phyloP scores from a whole-genome alignment of 2,329 filamentous ascomycete species.

The Claviceps arundinis region DNA sequence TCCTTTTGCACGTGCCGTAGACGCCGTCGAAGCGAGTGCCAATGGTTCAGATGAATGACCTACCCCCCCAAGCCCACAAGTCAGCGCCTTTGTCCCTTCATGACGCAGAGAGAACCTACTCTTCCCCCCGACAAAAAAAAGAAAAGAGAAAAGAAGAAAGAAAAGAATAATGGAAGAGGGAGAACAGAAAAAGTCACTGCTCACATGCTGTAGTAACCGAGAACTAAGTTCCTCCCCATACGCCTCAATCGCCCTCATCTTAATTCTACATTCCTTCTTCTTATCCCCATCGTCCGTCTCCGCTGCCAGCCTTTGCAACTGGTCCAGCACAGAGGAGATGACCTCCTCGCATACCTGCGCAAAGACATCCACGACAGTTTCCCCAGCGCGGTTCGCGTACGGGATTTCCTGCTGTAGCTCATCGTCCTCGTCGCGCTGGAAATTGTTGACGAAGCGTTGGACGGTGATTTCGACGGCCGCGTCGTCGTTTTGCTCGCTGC shows the following conservation, averaged over 20 bases:
- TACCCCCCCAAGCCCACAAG: conserved; percentile 9
- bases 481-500: conserved; percentile 12
- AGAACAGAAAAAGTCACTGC: conserved; percentile 12
- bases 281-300: conserved; percentile 29
- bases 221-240: conserved; percentile 44
- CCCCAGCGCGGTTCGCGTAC: conserved; percentile 37
- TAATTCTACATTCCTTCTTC: conserved; percentile 41
- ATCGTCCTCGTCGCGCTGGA: conserved; percentile 27
- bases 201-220: conserved; percentile 44
- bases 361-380: conserved; percentile 50
- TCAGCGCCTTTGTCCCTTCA: background rate
- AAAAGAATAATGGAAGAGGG: background rate
- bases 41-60: conserved; percentile 47
- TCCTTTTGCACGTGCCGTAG: conserved; percentile 44
- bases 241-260: conserved; percentile 41
- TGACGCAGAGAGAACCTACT: too few relatives aligned
- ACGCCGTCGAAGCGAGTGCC: conserved; percentile 43
- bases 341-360: conserved; percentile 49
- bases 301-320: conserved; percentile 27
- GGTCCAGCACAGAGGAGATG: conserved; percentile 34
- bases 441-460: conserved; percentile 42
- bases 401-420: conserved; percentile 39
- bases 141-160: background rate
- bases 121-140: background rate
- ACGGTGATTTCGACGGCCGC: conserved; percentile 40